Conservation (phyloP, 495 filamentous ascomycete species). For the Trichoderma gamsii region DNA sequence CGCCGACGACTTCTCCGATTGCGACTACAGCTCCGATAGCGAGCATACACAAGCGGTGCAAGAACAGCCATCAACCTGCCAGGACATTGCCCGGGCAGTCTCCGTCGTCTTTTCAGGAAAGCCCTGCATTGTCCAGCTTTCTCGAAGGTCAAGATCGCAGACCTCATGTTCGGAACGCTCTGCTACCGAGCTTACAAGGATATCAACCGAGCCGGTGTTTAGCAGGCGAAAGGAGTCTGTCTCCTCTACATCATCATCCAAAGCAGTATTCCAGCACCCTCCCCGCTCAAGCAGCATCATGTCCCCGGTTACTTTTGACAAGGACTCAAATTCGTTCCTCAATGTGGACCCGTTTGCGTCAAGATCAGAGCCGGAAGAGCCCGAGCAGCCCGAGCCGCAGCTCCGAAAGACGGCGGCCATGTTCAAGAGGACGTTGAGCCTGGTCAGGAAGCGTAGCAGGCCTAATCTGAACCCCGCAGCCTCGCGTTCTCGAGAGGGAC, state of each 20-base stretch:
- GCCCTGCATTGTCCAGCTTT: constrained; percentile 36
- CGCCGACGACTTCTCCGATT: constrained; percentile 46
- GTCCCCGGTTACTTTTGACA: constrained; percentile 29
- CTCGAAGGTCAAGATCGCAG: constrained; percentile 15
- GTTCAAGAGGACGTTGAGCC: constrained; percentile 40
- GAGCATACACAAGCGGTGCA: constrained; percentile 21
- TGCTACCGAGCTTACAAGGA: constrained; percentile 25
- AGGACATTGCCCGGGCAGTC: constrained; percentile 44
- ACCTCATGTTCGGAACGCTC: not conserved
- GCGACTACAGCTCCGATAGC: constrained; percentile 37
- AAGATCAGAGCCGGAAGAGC: constrained; percentile 20
- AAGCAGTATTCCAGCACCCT: constrained; percentile 17
- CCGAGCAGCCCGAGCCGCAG: constrained; percentile 19
- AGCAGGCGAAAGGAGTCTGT: constrained; percentile 7
- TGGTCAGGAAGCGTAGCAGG: constrained; percentile 42
- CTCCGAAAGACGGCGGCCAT: constrained; percentile 36
- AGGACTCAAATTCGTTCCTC: constrained; percentile 37
- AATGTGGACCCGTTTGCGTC: constrained; percentile 40
- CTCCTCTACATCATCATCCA: constrained; percentile 23
- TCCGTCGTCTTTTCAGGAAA: constrained; percentile 44
- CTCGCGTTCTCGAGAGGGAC: not conserved
- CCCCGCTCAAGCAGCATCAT: constrained; percentile 30
- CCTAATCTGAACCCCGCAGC: constrained; percentile 29
- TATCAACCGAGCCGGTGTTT: constrained; percentile 18
- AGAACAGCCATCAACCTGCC: constrained; percentile 33